Conservation (phyloP, 1,139 yeast genomes). For the Yamadazyma membranifaciens region DNA sequence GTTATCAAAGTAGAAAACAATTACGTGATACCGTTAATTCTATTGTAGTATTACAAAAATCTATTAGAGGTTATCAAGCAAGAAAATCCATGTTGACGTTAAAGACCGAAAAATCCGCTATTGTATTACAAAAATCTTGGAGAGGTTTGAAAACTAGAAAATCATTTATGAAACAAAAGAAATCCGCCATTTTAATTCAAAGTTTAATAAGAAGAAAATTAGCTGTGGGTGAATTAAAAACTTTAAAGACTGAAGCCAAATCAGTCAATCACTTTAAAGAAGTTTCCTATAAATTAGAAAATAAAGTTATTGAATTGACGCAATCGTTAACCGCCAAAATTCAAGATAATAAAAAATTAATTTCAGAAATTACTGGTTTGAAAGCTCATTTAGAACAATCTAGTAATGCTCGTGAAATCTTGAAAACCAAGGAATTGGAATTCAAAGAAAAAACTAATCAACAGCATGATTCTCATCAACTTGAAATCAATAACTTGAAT, state of each 20-base stretch:
- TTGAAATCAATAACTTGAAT: constrained; percentile 52
- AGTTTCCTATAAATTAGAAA: constrained; percentile 88
- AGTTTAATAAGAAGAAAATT: constrained; percentile 72
- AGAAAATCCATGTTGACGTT: constrained; percentile 47
- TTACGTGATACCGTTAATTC: constrained; percentile 46
- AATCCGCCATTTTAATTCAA: constrained; percentile 70
- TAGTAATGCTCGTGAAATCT: constrained; percentile 52
- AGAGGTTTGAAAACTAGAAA: constrained; percentile 57
- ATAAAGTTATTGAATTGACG: constrained; percentile 92
- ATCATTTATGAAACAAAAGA: constrained; percentile 37
- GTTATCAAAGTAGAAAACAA: constrained; percentile 53
- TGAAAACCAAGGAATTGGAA: constrained; percentile 57
- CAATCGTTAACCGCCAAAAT: constrained; percentile 76
- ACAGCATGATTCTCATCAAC: constrained; percentile 47
- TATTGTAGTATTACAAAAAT: constrained; percentile 61
- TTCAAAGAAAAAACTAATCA: constrained; percentile 46
- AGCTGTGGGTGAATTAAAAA: constrained; percentile 65
- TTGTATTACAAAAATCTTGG: constrained; percentile 65
- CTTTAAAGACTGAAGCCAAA: constrained; percentile 79
- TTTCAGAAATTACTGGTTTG: constrained; percentile 56
- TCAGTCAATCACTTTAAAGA: constrained; percentile 88
- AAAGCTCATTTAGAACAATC: constrained; percentile 59
- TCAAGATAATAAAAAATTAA: constrained; percentile 74
- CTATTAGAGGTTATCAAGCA: constrained; percentile 65
- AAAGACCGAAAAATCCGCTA: constrained; percentile 62